phyloP scores from a whole-genome alignment of 148 eudicot genomes.

The Rhododendron kiyosumense region DNA sequence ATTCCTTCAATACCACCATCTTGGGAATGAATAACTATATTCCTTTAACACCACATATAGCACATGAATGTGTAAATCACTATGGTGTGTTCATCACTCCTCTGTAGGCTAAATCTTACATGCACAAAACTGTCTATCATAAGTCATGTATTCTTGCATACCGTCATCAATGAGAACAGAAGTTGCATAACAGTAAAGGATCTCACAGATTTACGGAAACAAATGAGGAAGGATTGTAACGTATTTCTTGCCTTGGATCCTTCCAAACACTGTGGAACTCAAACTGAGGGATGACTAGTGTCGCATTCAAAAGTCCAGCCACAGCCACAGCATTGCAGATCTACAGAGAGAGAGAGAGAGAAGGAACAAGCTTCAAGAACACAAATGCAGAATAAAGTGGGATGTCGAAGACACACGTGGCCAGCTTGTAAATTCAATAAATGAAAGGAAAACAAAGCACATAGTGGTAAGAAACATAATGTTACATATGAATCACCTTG shows the following conservation, averaged over 20 bases:
- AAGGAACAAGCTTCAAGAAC: not conserved
- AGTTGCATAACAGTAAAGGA: not conserved
- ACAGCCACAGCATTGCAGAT: slow-evolving; percentile 93
- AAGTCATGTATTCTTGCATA: not conserved
- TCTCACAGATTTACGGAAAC: not conserved
- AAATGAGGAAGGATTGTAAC: not conserved
- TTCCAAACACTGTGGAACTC: slow-evolving; percentile 80
- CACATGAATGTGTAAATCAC: not conserved
- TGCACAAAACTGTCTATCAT: not conserved
- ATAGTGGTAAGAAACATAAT: not conserved
- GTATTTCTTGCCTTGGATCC: slow-evolving; percentile 58
- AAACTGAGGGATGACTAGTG: slow-evolving; percentile 68
- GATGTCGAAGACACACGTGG: not conserved
- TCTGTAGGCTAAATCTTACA: not conserved
- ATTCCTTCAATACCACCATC: not conserved
- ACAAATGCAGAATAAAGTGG: not conserved
- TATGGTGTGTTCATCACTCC: not conserved
- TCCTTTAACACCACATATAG: not conserved
- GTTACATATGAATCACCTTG: not conserved
- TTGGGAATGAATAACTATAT: not conserved
- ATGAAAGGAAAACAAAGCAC: not conserved
- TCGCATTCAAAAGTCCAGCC: slow-evolving; percentile 71
- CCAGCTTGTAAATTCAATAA: not conserved
- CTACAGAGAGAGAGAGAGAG: slow-evolving; percentile 30
- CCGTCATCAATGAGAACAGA: too few relatives aligned